phyloP scores from a whole-genome alignment of 2,329 filamentous ascomycete species.

The Aschersonia sp. region DNA sequence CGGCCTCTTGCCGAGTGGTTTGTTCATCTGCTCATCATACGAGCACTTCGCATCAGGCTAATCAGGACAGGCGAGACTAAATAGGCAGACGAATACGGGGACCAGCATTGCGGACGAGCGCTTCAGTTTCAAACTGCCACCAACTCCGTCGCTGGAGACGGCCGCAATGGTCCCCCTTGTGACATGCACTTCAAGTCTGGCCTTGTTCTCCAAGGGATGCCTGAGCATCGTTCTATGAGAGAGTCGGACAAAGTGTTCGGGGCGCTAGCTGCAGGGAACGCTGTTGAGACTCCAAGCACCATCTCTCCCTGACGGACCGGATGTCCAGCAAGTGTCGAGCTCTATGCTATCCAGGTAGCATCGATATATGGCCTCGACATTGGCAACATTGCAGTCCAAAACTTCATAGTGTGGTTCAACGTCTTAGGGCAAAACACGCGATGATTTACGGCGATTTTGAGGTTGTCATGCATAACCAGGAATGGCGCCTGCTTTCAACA shows the following conservation, averaged over 20 bases:
- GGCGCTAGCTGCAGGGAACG: no score
- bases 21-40: constrained; percentile 6
- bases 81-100: constrained; percentile 21
- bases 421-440: not conserved
- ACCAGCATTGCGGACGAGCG: constrained; percentile 24
- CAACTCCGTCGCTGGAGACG: constrained; percentile 12
- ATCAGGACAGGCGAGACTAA: constrained; percentile 7
- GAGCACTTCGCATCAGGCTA: not conserved
- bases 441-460: constrained; percentile 20
- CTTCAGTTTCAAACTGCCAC: constrained; percentile 24
- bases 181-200: constrained; percentile 21
- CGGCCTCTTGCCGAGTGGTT: constrained; percentile 10
- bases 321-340: constrained; percentile 20
- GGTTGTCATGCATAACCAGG: constrained; percentile 16
- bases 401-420: constrained; percentile 6
- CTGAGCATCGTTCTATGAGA: constrained; percentile 15
- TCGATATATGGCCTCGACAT: constrained; percentile 14
- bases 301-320: not conserved
- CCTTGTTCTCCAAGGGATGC: constrained; percentile 21
- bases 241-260: constrained; percentile 9
- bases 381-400: constrained; percentile 17
- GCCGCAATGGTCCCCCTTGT: constrained; percentile 25
- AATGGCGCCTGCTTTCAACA: not conserved
- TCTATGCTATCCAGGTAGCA: constrained; percentile 22
- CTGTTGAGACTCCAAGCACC: no score